Base-by-base conservation (phyloP, 176 grass and related monocot genomes). In the Triticum dicoccoides region DNA sequence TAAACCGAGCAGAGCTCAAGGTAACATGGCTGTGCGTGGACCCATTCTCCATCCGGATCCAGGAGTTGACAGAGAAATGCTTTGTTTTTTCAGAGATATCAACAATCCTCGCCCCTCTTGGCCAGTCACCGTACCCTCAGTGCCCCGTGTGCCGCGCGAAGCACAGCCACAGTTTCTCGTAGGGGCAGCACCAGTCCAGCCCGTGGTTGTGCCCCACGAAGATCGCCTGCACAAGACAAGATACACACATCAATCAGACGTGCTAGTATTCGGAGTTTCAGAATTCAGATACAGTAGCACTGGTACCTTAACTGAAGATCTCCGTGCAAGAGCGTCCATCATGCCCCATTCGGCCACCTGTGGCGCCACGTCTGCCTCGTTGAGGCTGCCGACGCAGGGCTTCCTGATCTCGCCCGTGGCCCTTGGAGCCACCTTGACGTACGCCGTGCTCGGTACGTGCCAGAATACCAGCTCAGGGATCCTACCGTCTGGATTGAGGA, bases 181-280 rank as follows among this genome's bases (percentile, higher is more conserved):
- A 87, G 17, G 95, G 93, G 77, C 92, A 98, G 82, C 92, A 98
- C 93, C 95, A 98, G 49, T 98, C 92, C 59, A 98, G 83, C 5
- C 95, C 93, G 75, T 98, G 95, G 77, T 98, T 98, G 83, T 95
- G 95, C 63, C 92, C 95, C 47, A 91, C 91, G 73, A 98, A 95
- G 70, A 95, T 45, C 45, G 93, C 92, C 95, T 98, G 37, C 38
- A 17, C 42, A 72, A 3, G 0, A 45, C 35, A 45, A 45, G 44
- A 45, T 45, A 45, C 44, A 35, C 4, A 27, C 25, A 34, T 15
- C 17, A 49, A 49, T 49, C 12, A 49, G 45, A 49, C 45, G 45
- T 49, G 45, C 45, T 5, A 13, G 44, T 45, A 14, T 49, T 49
- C 5, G 29, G 29, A 66, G 2, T 33, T 33, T 32, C 65, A 51